Conservation (phyloP, 1,284 basidiomycete species). For the Apiotrichum porosum region DNA sequence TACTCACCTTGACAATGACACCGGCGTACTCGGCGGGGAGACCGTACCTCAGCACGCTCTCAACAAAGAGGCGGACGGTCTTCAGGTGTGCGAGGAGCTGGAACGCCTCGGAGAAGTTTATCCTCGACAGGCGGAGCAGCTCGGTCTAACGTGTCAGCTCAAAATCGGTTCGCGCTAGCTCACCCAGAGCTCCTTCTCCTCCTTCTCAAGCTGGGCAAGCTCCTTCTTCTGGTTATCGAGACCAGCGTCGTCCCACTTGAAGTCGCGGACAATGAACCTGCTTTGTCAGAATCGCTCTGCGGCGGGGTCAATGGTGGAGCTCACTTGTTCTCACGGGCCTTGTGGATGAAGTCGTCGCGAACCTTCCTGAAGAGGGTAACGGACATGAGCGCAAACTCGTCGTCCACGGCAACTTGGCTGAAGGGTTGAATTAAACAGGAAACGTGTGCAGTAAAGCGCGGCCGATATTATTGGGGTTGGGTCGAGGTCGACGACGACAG, state of each 20-base stretch:
- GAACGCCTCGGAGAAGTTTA: constrained; percentile 96
- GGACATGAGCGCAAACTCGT: constrained; percentile 81
- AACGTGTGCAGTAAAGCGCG: too few species aligned
- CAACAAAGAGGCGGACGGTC: constrained; percentile 83
- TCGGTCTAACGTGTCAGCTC: constrained; percentile 65
- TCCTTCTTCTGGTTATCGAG: constrained; percentile 80
- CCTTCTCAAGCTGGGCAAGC: constrained; percentile 68
- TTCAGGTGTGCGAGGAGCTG: constrained; percentile 93
- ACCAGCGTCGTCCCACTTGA: constrained; percentile 81
- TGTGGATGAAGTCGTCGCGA: constrained; percentile 88
- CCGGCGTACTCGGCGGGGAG: constrained; percentile 88
- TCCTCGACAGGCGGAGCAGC: constrained; percentile 82
- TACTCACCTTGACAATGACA: constrained; percentile 69
- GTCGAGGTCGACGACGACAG: too few species aligned
- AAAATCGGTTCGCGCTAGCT: constrained; percentile 24
- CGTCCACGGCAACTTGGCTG: constrained; percentile 68
- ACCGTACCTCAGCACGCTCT: constrained; percentile 93
- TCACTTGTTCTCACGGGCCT: constrained; percentile 91
- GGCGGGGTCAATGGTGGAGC: constrained; percentile 5
- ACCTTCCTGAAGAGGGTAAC: constrained; percentile 89
- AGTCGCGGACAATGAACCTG: constrained; percentile 88
- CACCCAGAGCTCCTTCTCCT: constrained; percentile 98
- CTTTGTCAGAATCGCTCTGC: neutral
- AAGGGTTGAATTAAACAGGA: neutral
- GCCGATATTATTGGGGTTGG: too few species aligned